A percentile compares a stretch with the other conserved stretches of the same genome.
Conservation (phyloP, 2,329 filamentous ascomycete species). For the Bertia moriformis region DNA sequence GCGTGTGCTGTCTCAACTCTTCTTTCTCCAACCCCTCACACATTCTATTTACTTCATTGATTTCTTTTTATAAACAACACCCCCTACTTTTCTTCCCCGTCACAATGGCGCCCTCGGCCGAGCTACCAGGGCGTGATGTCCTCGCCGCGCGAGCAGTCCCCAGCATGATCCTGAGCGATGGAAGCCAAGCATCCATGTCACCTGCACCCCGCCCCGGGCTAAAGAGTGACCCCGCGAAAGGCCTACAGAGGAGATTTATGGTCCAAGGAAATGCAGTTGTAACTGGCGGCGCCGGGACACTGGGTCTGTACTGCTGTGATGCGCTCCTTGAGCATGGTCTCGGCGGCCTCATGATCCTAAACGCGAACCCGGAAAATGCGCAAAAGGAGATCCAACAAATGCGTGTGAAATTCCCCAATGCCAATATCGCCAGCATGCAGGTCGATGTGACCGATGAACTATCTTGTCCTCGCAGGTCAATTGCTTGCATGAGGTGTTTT, state of each 20-base stretch:
- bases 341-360: constrained; percentile 41
- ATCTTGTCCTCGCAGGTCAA: too few relatives aligned
- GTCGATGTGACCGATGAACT: constrained; percentile 49
- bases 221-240: constrained; percentile 3
- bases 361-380: constrained; percentile 30
- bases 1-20: too few relatives aligned
- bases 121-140: not conserved
- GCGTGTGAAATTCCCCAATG: constrained; percentile 33
- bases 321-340: constrained; percentile 58
- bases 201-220: not conserved
- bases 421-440: constrained; percentile 29
- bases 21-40: too few relatives aligned
- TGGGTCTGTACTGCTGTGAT: constrained; percentile 39
- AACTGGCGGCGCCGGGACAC: constrained; percentile 51
- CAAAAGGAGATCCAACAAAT: constrained; percentile 27
- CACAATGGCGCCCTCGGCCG: not conserved
- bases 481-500: constrained; percentile 26
- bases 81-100: too few relatives aligned
- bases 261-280: constrained; percentile 25
- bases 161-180: constrained; percentile 2
- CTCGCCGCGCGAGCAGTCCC: not conserved
- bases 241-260: constrained; percentile 12
- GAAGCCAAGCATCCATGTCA: constrained; percentile 12
- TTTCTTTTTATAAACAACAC: too few relatives aligned
- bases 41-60: too few relatives aligned